A percentile compares a stretch with the other conserved stretches of the same genome.
phyloP scores from a whole-genome alignment of 2,329 filamentous ascomycete species.

The Dothideomycetidae sp. region DNA sequence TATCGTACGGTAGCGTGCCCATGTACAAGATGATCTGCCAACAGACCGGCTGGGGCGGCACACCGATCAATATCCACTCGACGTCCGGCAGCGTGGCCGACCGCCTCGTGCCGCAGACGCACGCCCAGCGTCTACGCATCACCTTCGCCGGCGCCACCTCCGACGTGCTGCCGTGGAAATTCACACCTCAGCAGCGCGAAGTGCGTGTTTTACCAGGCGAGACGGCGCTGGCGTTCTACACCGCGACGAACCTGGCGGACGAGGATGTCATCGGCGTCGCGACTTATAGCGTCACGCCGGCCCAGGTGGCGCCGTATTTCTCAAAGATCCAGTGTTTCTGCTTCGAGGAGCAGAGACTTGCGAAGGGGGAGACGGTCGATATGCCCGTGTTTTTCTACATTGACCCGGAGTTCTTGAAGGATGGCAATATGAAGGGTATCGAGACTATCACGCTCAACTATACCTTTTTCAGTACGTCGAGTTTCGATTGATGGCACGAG shows the following conservation, averaged over 20 bases:
- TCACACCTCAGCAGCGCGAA: slow-evolving; percentile 89
- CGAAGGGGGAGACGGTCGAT: slow-evolving; percentile 91
- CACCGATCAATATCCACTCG: slow-evolving; percentile 65
- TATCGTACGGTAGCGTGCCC: slow-evolving; percentile 73
- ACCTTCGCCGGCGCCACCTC: slow-evolving; percentile 95
- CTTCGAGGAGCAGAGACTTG: slow-evolving; percentile 87
- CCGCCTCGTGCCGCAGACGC: slow-evolving; percentile 59
- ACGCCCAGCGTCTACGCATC: slow-evolving; percentile 74
- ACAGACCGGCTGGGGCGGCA: slow-evolving; percentile 80
- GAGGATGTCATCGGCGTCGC: slow-evolving; percentile 92
- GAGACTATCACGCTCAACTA: slow-evolving; percentile 94
- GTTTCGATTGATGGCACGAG: not conserved
- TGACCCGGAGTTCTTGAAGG: slow-evolving; percentile 84
- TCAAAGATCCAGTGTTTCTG: slow-evolving; percentile 99
- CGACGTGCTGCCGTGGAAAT: slow-evolving; percentile 93
- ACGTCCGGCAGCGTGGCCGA: slow-evolving; percentile 38
- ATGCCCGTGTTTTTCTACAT: slow-evolving; percentile 99
- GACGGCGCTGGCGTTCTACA: slow-evolving; percentile 95
- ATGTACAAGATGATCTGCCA: slow-evolving; percentile 78
- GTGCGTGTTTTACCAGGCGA: slow-evolving; percentile 90
- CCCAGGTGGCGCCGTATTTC: slow-evolving; percentile 91
- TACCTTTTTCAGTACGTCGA: slow-evolving; percentile 84
- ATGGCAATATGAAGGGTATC: slow-evolving; percentile 83
- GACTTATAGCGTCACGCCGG: slow-evolving; percentile 93
- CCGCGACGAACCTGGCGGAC: slow-evolving; percentile 77